Conservation (phyloP, 2,329 filamentous ascomycete species). For the Talaromyces sp. region DNA sequence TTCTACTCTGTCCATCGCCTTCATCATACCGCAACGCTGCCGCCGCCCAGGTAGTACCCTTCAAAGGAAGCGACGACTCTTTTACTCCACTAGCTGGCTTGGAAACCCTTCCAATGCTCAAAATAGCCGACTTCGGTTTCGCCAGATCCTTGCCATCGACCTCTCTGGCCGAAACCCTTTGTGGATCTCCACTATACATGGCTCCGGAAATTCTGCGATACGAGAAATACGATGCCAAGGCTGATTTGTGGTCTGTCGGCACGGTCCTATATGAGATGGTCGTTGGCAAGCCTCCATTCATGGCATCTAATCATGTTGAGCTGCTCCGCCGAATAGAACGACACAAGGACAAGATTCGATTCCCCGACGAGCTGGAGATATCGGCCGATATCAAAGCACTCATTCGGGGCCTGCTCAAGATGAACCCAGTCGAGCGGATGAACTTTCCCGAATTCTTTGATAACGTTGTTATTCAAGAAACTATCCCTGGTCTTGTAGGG, state of each 20-base stretch:
- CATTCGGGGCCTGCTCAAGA: conserved; percentile 77
- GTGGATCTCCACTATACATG: conserved; percentile 97
- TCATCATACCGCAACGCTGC: conserved; percentile 63
- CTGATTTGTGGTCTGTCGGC: conserved; percentile 95
- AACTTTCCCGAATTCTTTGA: conserved; percentile 83
- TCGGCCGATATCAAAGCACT: conserved; percentile 75
- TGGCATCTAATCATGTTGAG: conserved; percentile 91
- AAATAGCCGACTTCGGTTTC: conserved; percentile 98
- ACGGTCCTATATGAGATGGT: conserved; percentile 97
- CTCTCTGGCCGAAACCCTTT: conserved; percentile 90
- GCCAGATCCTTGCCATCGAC: conserved; percentile 86
- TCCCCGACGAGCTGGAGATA: conserved; percentile 68
- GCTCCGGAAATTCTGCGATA: conserved; percentile 96
- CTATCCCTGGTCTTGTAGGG: conserved; percentile 76
- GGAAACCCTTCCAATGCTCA: conserved; percentile 85
- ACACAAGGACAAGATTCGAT: conserved; percentile 79
- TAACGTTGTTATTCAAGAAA: conserved; percentile 66
- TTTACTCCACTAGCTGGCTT: conserved; percentile 78
- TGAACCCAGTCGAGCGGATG: conserved; percentile 78
- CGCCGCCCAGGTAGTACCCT: conserved; percentile 62
- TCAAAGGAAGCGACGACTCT: conserved; percentile 77
- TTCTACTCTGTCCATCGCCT: conserved; percentile 80
- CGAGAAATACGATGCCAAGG: conserved; percentile 95
- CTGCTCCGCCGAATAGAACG: conserved; percentile 87
- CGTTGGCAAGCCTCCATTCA: conserved; percentile 82